Conservation (phyloP, 805 yeast species). For the Candida takata region DNA sequence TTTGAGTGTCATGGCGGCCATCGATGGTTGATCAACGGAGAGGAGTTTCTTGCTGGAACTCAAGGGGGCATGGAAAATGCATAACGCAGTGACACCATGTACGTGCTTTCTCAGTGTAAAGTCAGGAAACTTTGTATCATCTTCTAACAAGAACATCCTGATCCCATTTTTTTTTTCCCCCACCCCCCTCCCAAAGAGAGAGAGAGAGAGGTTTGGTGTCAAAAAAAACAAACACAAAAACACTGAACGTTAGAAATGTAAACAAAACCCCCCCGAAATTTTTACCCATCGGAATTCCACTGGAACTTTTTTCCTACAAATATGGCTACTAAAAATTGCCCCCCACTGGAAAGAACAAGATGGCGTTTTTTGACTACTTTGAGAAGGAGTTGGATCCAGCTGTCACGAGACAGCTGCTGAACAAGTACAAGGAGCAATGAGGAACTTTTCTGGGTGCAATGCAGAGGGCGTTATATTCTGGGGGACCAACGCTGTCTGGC, state of each 20-base stretch:
- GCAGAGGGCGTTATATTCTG: conserved; percentile 18
- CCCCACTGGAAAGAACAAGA: conserved; percentile 12
- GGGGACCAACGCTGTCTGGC: conserved; percentile 20
- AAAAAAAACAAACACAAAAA: too few relatives aligned
- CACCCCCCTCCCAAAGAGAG: too few relatives aligned
- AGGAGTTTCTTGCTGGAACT: conserved; percentile 4
- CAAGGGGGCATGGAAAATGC: conserved; percentile 6
- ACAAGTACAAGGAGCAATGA: conserved; percentile 18
- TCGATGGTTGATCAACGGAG: not conserved
- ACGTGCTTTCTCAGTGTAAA: conserved; percentile 17
- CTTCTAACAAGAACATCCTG: conserved; percentile 2
- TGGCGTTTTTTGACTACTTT: conserved; percentile 13
- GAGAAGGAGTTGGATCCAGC: conserved; percentile 15
- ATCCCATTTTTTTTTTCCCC: too few relatives aligned
- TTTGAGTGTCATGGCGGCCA: conserved; percentile 4
- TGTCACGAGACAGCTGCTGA: conserved; percentile 11
- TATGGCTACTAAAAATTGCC: too few relatives aligned
- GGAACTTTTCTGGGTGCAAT: conserved; percentile 15
- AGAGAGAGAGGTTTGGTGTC: too few relatives aligned
- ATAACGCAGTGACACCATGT: conserved; percentile 1
- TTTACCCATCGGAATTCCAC: too few relatives aligned
- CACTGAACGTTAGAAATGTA: too few relatives aligned
- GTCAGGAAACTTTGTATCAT: conserved; percentile 9
- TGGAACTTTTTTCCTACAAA: too few relatives aligned
- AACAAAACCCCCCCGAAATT: too few relatives aligned